phyloP scores from a whole-genome alignment of 805 yeast species.

The Saccharomyces cerevisiae region DNA sequence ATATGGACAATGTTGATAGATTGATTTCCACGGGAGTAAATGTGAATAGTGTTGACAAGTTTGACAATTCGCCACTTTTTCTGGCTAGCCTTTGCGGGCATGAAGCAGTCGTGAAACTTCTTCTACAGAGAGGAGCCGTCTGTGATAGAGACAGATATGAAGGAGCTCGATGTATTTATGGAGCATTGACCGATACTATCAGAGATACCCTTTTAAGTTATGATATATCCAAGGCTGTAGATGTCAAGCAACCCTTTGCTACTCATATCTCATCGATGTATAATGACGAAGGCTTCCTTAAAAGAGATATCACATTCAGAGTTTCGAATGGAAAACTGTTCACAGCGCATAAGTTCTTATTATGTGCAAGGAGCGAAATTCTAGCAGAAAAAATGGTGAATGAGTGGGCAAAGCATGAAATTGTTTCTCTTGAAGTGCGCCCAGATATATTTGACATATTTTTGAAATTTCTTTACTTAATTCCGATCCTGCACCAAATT shows the following conservation, averaged over 20 bases:
- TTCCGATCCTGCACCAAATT: constrained; percentile 35
- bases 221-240: constrained; percentile 63
- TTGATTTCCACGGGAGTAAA: constrained; percentile 46
- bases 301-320: constrained; percentile 22
- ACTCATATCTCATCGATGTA: constrained; percentile 48
- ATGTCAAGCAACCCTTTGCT: constrained; percentile 63
- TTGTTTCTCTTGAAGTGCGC: neutral
- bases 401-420: neutral
- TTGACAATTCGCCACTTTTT: constrained; percentile 69
- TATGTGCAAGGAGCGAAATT: constrained; percentile 32
- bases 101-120: constrained; percentile 47
- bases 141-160: constrained; percentile 78
- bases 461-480: constrained; percentile 31
- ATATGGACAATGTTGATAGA: constrained; percentile 52
- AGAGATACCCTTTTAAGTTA: constrained; percentile 48
- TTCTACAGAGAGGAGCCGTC: constrained; percentile 60
- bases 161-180: constrained; percentile 71
- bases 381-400: constrained; percentile 22
- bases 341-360: constrained; percentile 36
- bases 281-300: constrained; percentile 12
- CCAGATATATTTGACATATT: constrained; percentile 19
- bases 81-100: constrained; percentile 74
- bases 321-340: constrained; percentile 7
- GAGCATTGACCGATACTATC: constrained; percentile 64
- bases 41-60: constrained; percentile 46